Percentiles rank a stretch among this genome's conserved stretches.
Conservation (phyloP, 1,284 basidiomycete genomes). For the Mycosarcoma mackinlayi region DNA sequence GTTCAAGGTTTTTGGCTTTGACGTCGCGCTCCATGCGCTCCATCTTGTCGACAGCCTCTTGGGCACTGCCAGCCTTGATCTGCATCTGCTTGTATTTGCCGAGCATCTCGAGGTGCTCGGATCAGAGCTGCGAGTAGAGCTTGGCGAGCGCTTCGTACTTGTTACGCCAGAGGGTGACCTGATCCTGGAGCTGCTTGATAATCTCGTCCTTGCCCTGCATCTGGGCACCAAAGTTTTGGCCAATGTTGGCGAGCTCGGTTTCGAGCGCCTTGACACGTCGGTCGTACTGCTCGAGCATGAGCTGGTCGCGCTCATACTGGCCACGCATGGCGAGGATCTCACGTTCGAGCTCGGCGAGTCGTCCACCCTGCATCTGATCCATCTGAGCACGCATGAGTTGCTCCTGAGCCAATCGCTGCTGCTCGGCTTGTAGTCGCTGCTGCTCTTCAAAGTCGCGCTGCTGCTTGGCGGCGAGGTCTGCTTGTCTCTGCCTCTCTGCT, state of each 20-base stretch:
- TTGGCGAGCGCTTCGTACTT: constrained; percentile 99
- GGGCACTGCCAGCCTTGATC: constrained; percentile 96
- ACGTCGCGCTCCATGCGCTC: constrained; percentile 98
- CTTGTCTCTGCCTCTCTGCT: constrained; percentile 81
- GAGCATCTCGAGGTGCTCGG: constrained; percentile 97
- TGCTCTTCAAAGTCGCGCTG: constrained; percentile 90
- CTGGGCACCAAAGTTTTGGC: constrained; percentile 85
- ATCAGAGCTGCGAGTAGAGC: constrained; percentile 95
- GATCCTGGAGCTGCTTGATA: constrained; percentile 94
- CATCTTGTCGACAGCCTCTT: constrained; percentile 99
- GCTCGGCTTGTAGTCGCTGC: constrained; percentile 87
- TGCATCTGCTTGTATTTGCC: constrained; percentile 97
- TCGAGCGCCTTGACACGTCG: constrained; percentile 95
- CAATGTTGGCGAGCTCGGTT: constrained; percentile 83
- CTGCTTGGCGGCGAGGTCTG: constrained; percentile 82
- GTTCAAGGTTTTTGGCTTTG: constrained; percentile 96
- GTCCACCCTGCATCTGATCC: constrained; percentile 73
- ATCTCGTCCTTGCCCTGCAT: constrained; percentile 93
- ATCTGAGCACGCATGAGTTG: constrained; percentile 81
- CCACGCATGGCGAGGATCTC: constrained; percentile 93
- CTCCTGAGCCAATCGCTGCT: constrained; percentile 88
- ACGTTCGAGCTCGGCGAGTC: constrained; percentile 83
- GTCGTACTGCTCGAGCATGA: constrained; percentile 98
- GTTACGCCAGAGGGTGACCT: constrained; percentile 95
- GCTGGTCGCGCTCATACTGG: constrained; percentile 97